A percentile compares a stretch with the other conserved stretches of the same genome.
These are phyloP conservation scores for Quercus robur DNA, from an alignment of 306 rosid genomes.

Conservation along the genomic window DNA sequence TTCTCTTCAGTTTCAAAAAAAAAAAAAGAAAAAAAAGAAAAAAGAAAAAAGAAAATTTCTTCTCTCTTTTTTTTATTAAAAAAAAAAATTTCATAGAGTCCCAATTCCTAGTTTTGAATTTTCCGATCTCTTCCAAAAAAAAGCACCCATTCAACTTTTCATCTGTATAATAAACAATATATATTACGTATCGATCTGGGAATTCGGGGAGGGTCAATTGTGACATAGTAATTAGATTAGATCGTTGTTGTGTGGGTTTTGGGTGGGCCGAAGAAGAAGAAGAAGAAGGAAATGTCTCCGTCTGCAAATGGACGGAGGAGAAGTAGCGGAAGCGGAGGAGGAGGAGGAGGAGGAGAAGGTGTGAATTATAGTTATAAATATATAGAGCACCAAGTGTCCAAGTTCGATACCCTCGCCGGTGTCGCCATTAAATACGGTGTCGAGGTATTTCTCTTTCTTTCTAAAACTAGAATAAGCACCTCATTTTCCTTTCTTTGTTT, in stretches of 20 bases:
- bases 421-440: conserved; percentile 91
- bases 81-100: no score
- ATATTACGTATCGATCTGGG: no score
- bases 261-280: not conserved
- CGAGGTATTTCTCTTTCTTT: conserved; percentile 50
- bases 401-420: conserved; percentile 80
- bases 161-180: no score
- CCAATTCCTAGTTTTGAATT: no score
- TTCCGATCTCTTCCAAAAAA: no score
- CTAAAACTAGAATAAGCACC: no score
- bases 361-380: conserved; percentile 29
- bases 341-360: conserved; percentile 38
- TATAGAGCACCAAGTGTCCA: conserved; percentile 76
- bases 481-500: not conserved
- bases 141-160: no score
- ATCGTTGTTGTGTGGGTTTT: not conserved
- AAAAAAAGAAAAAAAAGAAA: no score
- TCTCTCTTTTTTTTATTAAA: no score
- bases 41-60: no score
- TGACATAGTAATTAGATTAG: not conserved
- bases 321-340: conserved; percentile 22
- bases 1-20: no score
- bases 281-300: conserved; percentile 55
- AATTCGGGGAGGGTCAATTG: no score
- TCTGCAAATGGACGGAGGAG: conserved; percentile 41